phyloP scores from a whole-genome alignment of 2,329 filamentous ascomycete genomes.

The Elsinoe arachidis region DNA sequence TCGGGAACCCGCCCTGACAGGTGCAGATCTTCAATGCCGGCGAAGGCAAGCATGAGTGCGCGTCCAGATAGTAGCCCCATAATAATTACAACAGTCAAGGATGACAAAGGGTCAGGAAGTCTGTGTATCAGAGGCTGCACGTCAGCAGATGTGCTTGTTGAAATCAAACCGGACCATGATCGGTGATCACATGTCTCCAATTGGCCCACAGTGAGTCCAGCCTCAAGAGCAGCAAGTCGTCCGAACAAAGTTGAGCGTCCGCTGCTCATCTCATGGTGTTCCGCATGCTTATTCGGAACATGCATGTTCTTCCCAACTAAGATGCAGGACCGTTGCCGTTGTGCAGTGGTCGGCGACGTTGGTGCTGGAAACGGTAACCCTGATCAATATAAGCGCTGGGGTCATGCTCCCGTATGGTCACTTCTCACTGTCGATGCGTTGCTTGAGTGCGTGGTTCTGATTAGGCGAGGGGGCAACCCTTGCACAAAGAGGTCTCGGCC shows the following conservation, averaged over 20 bases:
- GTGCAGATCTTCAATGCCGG: too few relatives aligned
- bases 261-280: not conserved
- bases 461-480: too few relatives aligned
- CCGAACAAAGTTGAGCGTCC: not conserved
- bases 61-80: too few relatives aligned
- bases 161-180: too few relatives aligned
- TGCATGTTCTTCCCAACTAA: not conserved
- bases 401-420: not conserved
- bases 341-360: not conserved
- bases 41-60: too few relatives aligned
- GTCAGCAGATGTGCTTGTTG: too few relatives aligned
- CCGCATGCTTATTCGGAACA: not conserved
- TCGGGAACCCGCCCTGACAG: too few relatives aligned
- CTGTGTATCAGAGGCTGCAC: too few relatives aligned
- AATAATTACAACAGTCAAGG: too few relatives aligned
- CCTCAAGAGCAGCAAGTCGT: not conserved
- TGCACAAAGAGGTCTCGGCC: not conserved
- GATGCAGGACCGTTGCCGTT: not conserved
- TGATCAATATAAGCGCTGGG: constrained; percentile 9
- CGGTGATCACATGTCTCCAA: too few relatives aligned
- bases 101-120: too few relatives aligned
- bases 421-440: not conserved
- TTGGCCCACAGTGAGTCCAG: too few relatives aligned
- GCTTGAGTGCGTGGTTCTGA: not conserved
- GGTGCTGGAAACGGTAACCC: not conserved